phyloP scores from a whole-genome alignment of 768 basidiomycete genomes.

The Zangia roseola region DNA sequence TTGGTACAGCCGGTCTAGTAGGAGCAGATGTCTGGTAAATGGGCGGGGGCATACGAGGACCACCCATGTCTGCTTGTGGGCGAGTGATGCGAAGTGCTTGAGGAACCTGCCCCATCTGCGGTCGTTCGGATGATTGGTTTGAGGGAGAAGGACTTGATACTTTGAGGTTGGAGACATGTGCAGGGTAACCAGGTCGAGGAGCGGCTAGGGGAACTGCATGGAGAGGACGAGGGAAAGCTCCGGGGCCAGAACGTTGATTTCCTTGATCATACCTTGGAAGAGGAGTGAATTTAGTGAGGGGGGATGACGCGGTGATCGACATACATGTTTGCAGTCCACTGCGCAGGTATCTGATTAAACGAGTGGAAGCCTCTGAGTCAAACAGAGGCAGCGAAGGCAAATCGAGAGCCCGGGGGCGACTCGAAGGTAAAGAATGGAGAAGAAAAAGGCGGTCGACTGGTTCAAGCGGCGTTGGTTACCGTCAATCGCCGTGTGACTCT shows the following conservation, averaged over 20 bases:
- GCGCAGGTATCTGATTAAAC: conserved; percentile 37
- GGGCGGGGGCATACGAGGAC: conserved; percentile 30
- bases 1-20: conserved; percentile 41
- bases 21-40: conserved; percentile 31
- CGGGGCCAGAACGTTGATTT: conserved; percentile 53
- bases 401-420: conserved; percentile 11
- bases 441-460: background rate
- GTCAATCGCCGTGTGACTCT: conserved; percentile 4
- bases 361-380: conserved; percentile 32
- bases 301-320: conserved; percentile 28
- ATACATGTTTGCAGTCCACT: conserved; percentile 64
- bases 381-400: conserved; percentile 21
- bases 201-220: conserved; percentile 53
- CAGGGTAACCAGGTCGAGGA: conserved; percentile 72
- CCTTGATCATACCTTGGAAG: conserved; percentile 56
- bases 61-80: conserved; percentile 15
- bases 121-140: conserved; percentile 18
- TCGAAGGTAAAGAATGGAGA: conserved; percentile 6
- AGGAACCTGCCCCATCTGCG: conserved; percentile 33
- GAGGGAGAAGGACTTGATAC: conserved; percentile 49
- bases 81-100: conserved; percentile 22
- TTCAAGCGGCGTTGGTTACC: conserved; percentile 15
- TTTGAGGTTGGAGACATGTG: conserved; percentile 65
- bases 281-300: conserved; percentile 6
- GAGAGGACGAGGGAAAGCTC: conserved; percentile 41